Conservation (phyloP, 148 eudicot species). For the Chenopodium formosanum region DNA sequence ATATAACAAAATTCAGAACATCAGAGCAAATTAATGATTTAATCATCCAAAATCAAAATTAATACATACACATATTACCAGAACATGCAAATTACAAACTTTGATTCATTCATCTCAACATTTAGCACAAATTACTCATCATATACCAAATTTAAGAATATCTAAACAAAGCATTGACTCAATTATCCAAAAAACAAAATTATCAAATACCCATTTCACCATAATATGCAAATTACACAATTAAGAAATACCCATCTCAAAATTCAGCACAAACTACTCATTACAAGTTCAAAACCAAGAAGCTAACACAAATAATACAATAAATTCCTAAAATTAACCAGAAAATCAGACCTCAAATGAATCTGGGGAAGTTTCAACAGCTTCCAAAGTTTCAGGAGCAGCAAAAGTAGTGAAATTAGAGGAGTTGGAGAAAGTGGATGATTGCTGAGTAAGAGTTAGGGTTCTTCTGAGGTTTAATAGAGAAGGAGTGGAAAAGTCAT, state of each 20-base stretch:
- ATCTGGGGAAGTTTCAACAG: constrained; percentile 25
- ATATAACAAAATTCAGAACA: not conserved
- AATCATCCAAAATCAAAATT: not conserved
- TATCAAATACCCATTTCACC: constrained; percentile 17
- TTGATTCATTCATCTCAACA: not conserved
- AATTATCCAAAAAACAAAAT: not conserved
- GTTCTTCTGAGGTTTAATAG: constrained; percentile 24
- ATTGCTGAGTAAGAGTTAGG: constrained; percentile 15
- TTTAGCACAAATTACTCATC: no score
- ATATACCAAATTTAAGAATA: no score
- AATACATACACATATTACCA: not conserved
- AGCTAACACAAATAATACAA: not conserved
- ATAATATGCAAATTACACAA: not conserved
- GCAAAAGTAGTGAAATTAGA: constrained; percentile 34
- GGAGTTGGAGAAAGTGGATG: not conserved
- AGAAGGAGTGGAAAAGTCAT: constrained; percentile 25
- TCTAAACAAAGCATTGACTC: not conserved
- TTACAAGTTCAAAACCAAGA: not conserved
- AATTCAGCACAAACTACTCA: not conserved
- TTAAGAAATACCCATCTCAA: not conserved
- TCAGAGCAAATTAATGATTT: not conserved
- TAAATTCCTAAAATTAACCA: not conserved
- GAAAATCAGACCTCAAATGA: constrained; percentile 19
- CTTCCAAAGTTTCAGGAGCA: constrained; percentile 42
- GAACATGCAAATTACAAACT: not conserved